Base-by-base conservation (phyloP, 768 basidiomycete genomes). In the Paxillus rubicundulus region DNA sequence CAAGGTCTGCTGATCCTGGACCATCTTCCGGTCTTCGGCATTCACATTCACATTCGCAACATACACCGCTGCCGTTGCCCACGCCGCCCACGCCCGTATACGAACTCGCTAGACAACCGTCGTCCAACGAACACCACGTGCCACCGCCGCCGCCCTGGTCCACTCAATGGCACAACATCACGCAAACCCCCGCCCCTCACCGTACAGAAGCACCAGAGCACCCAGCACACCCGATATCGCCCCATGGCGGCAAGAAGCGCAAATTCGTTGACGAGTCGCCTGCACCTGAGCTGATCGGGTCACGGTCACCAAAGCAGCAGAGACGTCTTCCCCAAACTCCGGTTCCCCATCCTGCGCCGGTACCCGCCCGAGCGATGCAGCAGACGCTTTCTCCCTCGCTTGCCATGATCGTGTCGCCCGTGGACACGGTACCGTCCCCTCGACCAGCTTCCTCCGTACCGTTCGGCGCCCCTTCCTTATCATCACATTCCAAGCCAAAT, bases 81-180 rank as follows among this genome's bases (percentile, higher is more conserved):
- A 70, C 68, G 3, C 68, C 68, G 24, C 70, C 68, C 24, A 71
- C 68, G 9, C 68, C 70, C 0, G 68, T 71, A 3, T 62, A 70
- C n/a, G 68, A 71, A 30, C 62, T 70, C 33, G 37, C 51, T 14
- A 62, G 57, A 50, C 69, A 67, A 2, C 65, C 67, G 4, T 61
- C 70, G 24, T 37, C 68, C 6, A 70, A 71, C 46, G 68, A 64
- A 8, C 68, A 71, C 40, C 68, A 71, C 4, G 68, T 70, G 34
- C 68, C 70, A 5, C 68, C 68, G 0, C 68, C 70, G 16, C 68
- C 68, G 4, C 68, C 68, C 2, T 70, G 68, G 68, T 70, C 68
- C 4, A 70, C 18, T 38, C 68, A 68, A 43, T 62, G 68, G 68
- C 66, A 64, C 18, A 65, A 27, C 30, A 55, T 57, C 9, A 56